phyloP scores from a whole-genome alignment of 441 rosid species.

The Mallotus repandus region DNA sequence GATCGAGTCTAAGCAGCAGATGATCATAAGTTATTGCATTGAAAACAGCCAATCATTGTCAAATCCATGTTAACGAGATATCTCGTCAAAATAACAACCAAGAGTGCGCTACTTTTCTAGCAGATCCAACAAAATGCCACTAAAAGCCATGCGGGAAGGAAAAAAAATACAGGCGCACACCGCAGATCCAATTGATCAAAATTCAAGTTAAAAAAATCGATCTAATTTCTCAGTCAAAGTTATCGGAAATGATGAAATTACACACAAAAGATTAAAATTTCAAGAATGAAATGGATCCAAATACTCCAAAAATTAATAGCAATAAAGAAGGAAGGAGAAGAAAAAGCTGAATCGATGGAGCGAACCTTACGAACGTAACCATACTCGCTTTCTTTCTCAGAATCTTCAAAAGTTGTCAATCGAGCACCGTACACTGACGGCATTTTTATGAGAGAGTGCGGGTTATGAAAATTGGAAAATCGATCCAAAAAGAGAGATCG shows the following conservation, averaged over 20 bases:
- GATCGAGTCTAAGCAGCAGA: not conserved
- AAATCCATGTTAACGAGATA: too few species aligned
- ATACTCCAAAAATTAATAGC: not conserved
- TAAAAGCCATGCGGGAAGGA: too few species aligned
- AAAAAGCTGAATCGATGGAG: not conserved
- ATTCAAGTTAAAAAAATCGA: too few species aligned
- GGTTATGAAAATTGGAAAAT: too few species aligned
- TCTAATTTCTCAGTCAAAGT: too few species aligned
- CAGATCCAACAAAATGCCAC: not conserved
- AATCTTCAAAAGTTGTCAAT: conserved; percentile 92
- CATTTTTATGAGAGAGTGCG: conserved; percentile 32
- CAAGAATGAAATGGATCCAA: too few species aligned
- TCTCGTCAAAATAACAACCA: too few species aligned
- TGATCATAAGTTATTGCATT: not conserved
- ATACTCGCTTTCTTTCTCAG: conserved; percentile 98
- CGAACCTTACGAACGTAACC: conserved; percentile 97
- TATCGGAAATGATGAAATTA: too few species aligned
- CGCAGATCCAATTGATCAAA: too few species aligned
- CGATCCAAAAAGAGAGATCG: not conserved
- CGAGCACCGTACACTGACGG: conserved; percentile 86
- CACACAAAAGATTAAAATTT: too few species aligned
- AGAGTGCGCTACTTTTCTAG: not conserved
- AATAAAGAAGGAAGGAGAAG: not conserved
- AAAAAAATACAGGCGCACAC: too few species aligned
- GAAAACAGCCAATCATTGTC: too few species aligned